Conservation (phyloP, 2,329 filamentous ascomycete species). For the Nemania sp. region DNA sequence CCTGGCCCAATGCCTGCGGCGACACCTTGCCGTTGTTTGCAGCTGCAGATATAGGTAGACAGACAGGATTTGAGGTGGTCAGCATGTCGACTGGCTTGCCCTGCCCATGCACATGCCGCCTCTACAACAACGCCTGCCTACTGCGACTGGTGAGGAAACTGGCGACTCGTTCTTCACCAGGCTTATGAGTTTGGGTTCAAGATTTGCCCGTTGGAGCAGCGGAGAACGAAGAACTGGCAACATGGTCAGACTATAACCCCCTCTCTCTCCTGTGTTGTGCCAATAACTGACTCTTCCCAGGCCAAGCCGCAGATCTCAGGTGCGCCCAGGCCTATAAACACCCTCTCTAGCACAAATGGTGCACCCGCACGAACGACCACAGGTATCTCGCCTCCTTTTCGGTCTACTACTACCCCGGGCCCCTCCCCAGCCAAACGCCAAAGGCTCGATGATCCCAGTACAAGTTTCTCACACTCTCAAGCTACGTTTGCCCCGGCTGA, state of each 20-base stretch:
- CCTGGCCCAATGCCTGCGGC: constrained; percentile 12
- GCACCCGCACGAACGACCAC: constrained; percentile 5
- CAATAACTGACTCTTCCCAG: constrained; percentile 14
- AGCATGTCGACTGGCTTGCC: constrained; percentile 31
- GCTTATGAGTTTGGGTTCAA: neutral
- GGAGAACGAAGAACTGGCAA: constrained; percentile 17
- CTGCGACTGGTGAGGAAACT: constrained; percentile 19
- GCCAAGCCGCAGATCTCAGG: constrained; percentile 21
- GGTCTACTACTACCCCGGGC: constrained; percentile 6
- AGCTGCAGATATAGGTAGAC: neutral
- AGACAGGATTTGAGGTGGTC: constrained; percentile 9
- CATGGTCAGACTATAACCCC: constrained; percentile 20
- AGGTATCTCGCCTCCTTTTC: constrained; percentile 6
- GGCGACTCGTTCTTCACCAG: constrained; percentile 1
- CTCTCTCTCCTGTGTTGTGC: neutral
- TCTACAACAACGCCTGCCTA: constrained; percentile 14
- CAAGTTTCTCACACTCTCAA: constrained; percentile 18
- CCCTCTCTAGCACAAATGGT: constrained; percentile 27
- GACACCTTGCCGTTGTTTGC: constrained; percentile 10
- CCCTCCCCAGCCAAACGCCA: constrained; percentile 32
- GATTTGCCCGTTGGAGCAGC: constrained; percentile 5
- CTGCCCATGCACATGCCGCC: constrained; percentile 20
- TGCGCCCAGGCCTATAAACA: constrained; percentile 31
- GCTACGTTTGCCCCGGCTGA: constrained; percentile 21
- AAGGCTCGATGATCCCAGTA: constrained; percentile 23